These are phyloP conservation scores for Starmerella floricola DNA, from an alignment of 805 yeast species.

Conservation along the genomic window DNA sequence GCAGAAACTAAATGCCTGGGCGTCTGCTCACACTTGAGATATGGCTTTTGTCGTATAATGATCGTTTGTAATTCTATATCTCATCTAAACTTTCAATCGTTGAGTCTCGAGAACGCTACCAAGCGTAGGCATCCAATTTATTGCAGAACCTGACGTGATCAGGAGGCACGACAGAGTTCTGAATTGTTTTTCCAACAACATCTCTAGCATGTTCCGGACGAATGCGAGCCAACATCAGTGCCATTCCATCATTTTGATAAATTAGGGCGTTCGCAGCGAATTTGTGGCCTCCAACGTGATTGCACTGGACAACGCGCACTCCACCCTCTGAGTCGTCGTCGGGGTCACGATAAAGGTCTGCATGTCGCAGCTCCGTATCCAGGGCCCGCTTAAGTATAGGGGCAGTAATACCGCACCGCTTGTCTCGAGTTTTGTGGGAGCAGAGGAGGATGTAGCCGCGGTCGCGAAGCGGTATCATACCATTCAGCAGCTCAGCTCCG, in stretches of 20 bases:
- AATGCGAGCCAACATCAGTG: slow-evolving; percentile 81
- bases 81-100: too few relatives aligned
- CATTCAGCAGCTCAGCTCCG: slow-evolving; percentile 3
- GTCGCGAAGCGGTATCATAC: slow-evolving; percentile 20
- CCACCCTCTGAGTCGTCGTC: slow-evolving; percentile 72
- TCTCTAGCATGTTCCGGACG: slow-evolving; percentile 63
- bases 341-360: slow-evolving; percentile 59
- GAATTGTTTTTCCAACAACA: slow-evolving; percentile 62
- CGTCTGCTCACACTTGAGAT: too few relatives aligned
- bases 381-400: slow-evolving; percentile 76
- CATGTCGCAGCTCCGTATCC: slow-evolving; percentile 57
- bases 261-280: slow-evolving; percentile 80
- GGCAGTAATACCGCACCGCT: slow-evolving; percentile 87
- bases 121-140: slow-evolving; percentile 22
- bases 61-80: too few relatives aligned
- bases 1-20: too few relatives aligned
- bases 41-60: too few relatives aligned
- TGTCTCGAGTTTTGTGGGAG: slow-evolving; percentile 84
- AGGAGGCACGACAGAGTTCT: slow-evolving; percentile 59
- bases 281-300: slow-evolving; percentile 95
- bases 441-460: slow-evolving; percentile 50
- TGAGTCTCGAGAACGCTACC: too few relatives aligned
- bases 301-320: slow-evolving; percentile 53
- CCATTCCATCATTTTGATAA: slow-evolving; percentile 59
- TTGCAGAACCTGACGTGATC: slow-evolving; percentile 46